Conservation (phyloP, 2,329 filamentous ascomycete genomes). For the Massarina eburnea region DNA sequence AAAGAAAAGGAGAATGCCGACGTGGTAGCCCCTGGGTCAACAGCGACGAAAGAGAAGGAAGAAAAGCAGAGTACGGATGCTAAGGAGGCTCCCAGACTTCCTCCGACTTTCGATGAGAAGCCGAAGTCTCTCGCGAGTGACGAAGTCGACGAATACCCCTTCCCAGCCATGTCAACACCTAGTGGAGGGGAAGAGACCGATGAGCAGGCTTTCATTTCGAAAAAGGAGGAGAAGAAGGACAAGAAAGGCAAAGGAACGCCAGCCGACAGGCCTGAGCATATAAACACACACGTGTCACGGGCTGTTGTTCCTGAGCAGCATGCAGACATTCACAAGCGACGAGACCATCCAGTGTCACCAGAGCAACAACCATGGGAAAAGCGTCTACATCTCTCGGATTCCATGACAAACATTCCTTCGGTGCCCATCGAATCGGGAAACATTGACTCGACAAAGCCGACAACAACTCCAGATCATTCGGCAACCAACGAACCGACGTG, state of each 20-base stretch:
- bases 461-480: conserved; percentile 11
- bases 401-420: conserved; percentile 8
- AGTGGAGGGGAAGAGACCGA: conserved; percentile 19
- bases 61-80: conserved; percentile 2
- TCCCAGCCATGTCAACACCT: conserved; percentile 20
- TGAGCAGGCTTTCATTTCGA: conserved; percentile 40
- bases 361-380: conserved; percentile 39
- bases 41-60: conserved; percentile 6
- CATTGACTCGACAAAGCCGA: conserved; percentile 3
- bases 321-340: conserved; percentile 28
- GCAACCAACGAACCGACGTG: conserved; percentile 32
- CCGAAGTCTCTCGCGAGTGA: conserved; percentile 10
- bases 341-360: conserved; percentile 34
- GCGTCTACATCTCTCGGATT: conserved; percentile 31
- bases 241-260: conserved; percentile 31
- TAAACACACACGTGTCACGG: conserved; percentile 15
- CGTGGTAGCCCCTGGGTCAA: conserved; percentile 10
- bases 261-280: conserved; percentile 20
- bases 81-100: conserved; percentile 9
- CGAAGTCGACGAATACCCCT: conserved; percentile 31
- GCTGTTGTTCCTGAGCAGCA: conserved; percentile 17
- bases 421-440: conserved; percentile 9
- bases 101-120: conserved; percentile 19
- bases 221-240: conserved; percentile 47
- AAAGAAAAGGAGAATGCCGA: conserved; percentile 32